Evolutionary conservation across 106 monocot species (phyloP), one percentile per base, ranked within the genome.

Genomic region (Chionographis japonica): DNA sequence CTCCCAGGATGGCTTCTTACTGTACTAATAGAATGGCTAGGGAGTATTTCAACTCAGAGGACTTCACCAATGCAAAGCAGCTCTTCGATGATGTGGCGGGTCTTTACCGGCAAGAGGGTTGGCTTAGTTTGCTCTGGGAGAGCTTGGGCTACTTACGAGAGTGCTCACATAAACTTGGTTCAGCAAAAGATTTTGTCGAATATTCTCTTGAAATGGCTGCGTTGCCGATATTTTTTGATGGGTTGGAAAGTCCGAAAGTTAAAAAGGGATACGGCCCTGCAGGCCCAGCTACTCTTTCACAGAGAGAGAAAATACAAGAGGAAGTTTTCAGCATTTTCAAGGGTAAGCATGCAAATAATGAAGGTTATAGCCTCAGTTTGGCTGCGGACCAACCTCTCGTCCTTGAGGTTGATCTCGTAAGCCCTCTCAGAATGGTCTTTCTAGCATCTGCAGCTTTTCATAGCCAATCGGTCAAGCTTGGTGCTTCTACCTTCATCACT

Each of bases 161-260:
- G 52, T 98, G 98, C 49, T 85, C 85, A 16, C 42, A 59, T 50
- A 72, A 68, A 74, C 72, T 98, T 67, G 76, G 80, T 50, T 85
- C 70, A 41, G 46, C 46, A 13, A 83, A 90, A 62, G 87, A 90
- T 57, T 98, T 85, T 64, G 58, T 83, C 40, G 74, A 83, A 19
- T 88, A 76, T 62, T 93, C 98, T 41, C 85, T 98, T 74, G 98
- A 98, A 74, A 88, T 98, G 98, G 81, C 93, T 72, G 70, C 98
- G 62, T 76, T 98, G 82, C 98, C 92, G 5, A 74, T 83, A 67
- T 75, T 87, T 72, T 75, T 74, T 61, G 61, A 35, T 69, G 70
- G 39, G 46, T 19, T 61, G 14, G 72, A 59, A 78, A 36, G 49
- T 58, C 17, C 60, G 3, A 56, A 68, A n/a, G 61, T 43, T 60